phyloP scores from a whole-genome alignment of 140 eudicot species.

The Anethum foeniculum region DNA sequence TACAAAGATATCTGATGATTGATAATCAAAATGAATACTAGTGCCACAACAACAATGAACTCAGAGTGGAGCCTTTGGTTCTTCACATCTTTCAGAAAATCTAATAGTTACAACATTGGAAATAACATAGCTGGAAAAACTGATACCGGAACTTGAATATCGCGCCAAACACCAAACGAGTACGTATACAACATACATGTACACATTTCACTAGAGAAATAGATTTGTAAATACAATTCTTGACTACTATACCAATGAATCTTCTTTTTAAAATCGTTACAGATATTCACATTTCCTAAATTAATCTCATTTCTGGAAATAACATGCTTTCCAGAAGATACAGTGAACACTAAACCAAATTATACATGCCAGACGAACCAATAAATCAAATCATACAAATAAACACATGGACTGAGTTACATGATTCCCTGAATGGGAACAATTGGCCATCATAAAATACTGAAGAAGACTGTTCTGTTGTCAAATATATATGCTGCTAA shows the following conservation, averaged over 20 bases:
- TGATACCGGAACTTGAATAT: not conserved
- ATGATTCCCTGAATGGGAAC: not conserved
- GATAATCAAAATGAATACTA: not conserved
- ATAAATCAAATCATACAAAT: conserved; percentile 7
- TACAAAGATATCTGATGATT: not conserved
- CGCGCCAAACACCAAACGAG: not conserved
- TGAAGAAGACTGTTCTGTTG: conserved; percentile 16
- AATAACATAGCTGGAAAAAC: not conserved
- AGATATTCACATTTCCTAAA: not conserved
- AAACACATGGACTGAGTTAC: not conserved
- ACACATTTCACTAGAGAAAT: not conserved
- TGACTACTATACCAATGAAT: not conserved
- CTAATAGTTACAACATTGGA: not conserved
- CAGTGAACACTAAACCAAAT: not conserved
- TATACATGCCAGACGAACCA: not conserved
- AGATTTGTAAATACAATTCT: not conserved
- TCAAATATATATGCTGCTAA: conserved; percentile 35
- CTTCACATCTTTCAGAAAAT: not conserved
- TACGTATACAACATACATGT: not conserved
- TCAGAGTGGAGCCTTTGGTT: not conserved
- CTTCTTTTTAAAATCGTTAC: not conserved
- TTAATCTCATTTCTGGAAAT: not conserved
- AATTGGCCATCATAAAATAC: conserved; percentile 18
- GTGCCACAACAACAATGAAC: not conserved
- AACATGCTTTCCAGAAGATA: not conserved